A percentile compares a stretch with the other conserved stretches of the same genome.
Conservation (phyloP, 2,329 filamentous ascomycete species). For the Aspergillus sojae region DNA sequence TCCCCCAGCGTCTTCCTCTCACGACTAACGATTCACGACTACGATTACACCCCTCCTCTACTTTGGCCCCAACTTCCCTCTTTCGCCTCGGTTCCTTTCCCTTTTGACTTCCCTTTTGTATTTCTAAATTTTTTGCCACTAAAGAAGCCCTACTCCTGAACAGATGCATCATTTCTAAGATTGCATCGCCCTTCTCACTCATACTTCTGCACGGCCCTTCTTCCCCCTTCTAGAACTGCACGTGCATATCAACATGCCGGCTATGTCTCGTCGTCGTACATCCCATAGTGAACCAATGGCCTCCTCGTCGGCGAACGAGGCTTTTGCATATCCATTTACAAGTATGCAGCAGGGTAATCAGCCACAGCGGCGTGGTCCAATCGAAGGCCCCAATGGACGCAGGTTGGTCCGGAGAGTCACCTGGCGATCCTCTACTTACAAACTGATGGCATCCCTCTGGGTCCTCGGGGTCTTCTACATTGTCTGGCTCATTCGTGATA, state of each 20-base stretch:
- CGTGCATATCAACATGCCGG: constrained; percentile 22
- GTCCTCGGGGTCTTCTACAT: constrained; percentile 44
- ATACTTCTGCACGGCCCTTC: constrained; percentile 2
- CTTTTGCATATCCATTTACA: constrained; percentile 38
- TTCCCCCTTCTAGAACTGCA: constrained; percentile 11
- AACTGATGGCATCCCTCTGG: constrained; percentile 44
- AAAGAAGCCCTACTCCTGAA: not conserved
- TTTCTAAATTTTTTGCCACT: constrained; percentile 6
- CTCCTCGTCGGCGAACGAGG: constrained; percentile 35
- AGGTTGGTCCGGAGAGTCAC: constrained; percentile 44
- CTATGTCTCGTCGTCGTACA: constrained; percentile 42
- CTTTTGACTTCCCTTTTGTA: not conserved
- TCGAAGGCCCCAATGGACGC: constrained; percentile 44
- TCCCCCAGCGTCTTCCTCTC: constrained; percentile 9
- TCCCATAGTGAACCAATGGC: constrained; percentile 39
- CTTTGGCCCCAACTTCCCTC: constrained; percentile 1
- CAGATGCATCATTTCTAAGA: constrained; percentile 21
- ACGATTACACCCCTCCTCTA: constrained; percentile 4
- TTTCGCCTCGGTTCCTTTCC: not conserved
- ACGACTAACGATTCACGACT: constrained; percentile 7
- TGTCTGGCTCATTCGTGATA: constrained; percentile 44
- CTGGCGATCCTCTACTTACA: constrained; percentile 47
- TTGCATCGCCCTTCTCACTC: constrained; percentile 5
- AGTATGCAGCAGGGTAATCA: constrained; percentile 26
- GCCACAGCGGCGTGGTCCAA: constrained; percentile 38